Conservation (phyloP, 73 alveolate genomes). For the Symbiodinium natans region DNA sequence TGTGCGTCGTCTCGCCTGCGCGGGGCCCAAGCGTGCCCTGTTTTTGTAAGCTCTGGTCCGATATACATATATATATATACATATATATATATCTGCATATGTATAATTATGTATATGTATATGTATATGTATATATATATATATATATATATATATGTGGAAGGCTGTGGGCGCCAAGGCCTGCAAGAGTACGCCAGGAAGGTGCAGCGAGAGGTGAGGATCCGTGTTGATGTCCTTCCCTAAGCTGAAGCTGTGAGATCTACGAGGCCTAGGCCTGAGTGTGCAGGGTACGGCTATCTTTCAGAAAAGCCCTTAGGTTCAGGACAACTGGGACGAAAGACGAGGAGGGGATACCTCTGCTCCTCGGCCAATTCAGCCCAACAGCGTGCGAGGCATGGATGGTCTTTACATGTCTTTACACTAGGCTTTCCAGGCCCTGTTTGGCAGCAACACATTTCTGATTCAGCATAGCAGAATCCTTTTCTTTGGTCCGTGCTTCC, state of each 20-base stretch:
- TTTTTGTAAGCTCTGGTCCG: not conserved
- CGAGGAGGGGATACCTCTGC: not conserved
- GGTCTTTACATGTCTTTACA: too few relatives aligned
- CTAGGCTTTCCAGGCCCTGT: too few relatives aligned
- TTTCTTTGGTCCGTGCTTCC: too few relatives aligned
- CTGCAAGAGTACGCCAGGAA: constrained; percentile 50
- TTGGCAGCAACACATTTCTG: too few relatives aligned
- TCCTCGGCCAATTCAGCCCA: not conserved
- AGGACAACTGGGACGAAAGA: not conserved
- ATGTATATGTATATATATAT: too few relatives aligned
- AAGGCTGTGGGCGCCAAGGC: too few relatives aligned
- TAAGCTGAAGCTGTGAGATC: not conserved
- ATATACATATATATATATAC: not conserved
- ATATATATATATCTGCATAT: too few relatives aligned
- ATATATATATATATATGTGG: too few relatives aligned
- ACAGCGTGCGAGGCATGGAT: too few relatives aligned
- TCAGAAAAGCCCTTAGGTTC: not conserved
- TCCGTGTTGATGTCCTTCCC: not conserved
- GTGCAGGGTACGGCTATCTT: not conserved
- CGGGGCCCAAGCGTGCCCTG: not conserved
- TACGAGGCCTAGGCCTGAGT: not conserved
- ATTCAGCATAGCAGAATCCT: too few relatives aligned
- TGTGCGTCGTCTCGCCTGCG: not conserved
- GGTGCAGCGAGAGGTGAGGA: constrained; percentile 28
- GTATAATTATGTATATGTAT: too few relatives aligned